These are phyloP conservation scores for Blastobotrys raffinosifermentans DNA, from an alignment of 1,139 yeast genomes.

Conservation along the genomic window DNA sequence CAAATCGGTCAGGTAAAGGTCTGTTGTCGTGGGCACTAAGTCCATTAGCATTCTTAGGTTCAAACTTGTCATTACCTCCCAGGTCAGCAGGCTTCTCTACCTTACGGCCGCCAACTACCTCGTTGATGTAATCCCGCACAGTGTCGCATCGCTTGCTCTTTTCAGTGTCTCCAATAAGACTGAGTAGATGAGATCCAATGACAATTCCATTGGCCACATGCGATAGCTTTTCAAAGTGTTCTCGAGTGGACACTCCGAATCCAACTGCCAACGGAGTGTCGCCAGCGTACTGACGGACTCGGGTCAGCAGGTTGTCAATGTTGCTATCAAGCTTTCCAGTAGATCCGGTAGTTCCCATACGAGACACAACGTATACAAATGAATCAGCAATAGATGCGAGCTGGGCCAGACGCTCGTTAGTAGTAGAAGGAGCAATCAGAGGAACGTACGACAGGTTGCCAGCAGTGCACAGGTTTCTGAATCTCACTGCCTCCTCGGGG, in stretches of 20 bases:
- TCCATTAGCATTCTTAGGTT: constrained; percentile 24
- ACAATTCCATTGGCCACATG: constrained; percentile 84
- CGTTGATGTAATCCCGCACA: constrained; percentile 62
- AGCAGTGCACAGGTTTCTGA: constrained; percentile 64
- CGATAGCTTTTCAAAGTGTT: constrained; percentile 79
- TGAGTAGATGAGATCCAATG: constrained; percentile 82
- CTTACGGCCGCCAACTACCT: constrained; percentile 60
- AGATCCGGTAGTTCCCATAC: constrained; percentile 98
- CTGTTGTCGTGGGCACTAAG: constrained; percentile 13
- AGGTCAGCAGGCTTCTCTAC: constrained; percentile 19
- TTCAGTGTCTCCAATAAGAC: constrained; percentile 55
- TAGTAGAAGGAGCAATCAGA: constrained; percentile 92
- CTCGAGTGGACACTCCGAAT: constrained; percentile 91
- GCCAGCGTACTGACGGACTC: constrained; percentile 70
- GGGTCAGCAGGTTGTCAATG: constrained; percentile 60
- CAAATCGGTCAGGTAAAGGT: constrained; percentile 47
- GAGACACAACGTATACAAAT: constrained; percentile 89
- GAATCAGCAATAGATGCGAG: constrained; percentile 87
- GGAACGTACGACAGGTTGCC: constrained; percentile 82
- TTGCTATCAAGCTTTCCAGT: constrained; percentile 56
- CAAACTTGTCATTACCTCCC: constrained; percentile 19
- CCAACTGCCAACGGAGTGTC: constrained; percentile 91
- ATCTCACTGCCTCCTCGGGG: constrained; percentile 91
- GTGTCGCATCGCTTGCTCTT: constrained; percentile 54
- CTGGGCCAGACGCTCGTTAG: constrained; percentile 75